Percentiles rank a stretch among this genome's conserved stretches.
phyloP scores from a whole-genome alignment of 176 grass and related monocot genomes.

The Cenchrus fungigraminus region DNA sequence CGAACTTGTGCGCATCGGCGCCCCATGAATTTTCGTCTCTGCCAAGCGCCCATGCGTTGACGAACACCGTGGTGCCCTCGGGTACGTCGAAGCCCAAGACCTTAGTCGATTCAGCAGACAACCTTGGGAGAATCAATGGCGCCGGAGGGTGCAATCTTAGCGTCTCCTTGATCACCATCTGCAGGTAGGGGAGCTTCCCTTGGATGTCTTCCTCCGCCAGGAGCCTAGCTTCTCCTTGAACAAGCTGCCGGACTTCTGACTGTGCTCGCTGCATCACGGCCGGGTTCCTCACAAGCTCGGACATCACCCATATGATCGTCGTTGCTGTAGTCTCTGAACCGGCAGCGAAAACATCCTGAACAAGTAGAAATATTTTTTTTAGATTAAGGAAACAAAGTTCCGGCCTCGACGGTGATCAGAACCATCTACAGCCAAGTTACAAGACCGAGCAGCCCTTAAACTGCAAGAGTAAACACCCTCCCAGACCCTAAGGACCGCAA shows the following conservation, averaged over 20 bases:
- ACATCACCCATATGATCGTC: slow-evolving; percentile 49
- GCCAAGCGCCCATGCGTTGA: slow-evolving; percentile 52
- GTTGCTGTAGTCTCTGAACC: slow-evolving; percentile 36
- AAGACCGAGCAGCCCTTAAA: too few relatives aligned
- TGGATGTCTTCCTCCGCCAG: not conserved
- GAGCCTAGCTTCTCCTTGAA: not conserved
- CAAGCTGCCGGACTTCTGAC: slow-evolving; percentile 20
- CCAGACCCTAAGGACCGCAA: too few relatives aligned
- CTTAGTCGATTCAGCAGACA: slow-evolving; percentile 21
- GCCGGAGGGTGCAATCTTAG: slow-evolving; percentile 44
- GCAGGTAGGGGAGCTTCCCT: slow-evolving; percentile 32
- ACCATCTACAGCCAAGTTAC: too few relatives aligned
- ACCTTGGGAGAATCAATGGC: slow-evolving; percentile 46
- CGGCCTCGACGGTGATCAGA: too few relatives aligned
- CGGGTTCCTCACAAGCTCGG: slow-evolving; percentile 37
- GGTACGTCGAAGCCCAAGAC: slow-evolving; percentile 49
- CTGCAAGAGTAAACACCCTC: too few relatives aligned
- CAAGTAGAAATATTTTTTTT: too few relatives aligned
- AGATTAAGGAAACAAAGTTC: too few relatives aligned
- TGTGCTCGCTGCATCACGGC: not conserved
- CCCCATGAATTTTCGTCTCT: slow-evolving; percentile 43
- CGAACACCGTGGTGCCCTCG: slow-evolving; percentile 1
- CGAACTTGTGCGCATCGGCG: slow-evolving; percentile 27
- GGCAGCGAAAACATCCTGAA: slow-evolving; percentile 44
- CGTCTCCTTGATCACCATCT: slow-evolving; percentile 51